A percentile compares a stretch with the other conserved stretches of the same genome.
phyloP scores from a whole-genome alignment of 2,329 filamentous ascomycete genomes.

The Talaromyces verruculosus region DNA sequence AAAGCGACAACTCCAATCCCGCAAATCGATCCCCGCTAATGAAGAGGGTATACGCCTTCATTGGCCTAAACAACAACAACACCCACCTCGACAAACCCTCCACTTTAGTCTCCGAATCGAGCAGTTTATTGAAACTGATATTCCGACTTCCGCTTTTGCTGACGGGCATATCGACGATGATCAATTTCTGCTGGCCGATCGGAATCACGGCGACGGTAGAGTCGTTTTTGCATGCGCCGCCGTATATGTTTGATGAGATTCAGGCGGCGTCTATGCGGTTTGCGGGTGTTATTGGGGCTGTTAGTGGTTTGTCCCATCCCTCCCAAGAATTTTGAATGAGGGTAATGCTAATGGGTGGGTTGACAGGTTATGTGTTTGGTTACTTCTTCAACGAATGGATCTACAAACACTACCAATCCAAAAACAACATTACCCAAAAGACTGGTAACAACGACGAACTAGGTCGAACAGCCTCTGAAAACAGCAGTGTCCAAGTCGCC shows the following conservation, averaged over 20 bases:
- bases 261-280: constrained; percentile 40
- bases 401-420: constrained; percentile 25
- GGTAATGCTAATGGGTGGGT: neutral
- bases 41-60: constrained; percentile 26
- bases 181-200: constrained; percentile 42
- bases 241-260: constrained; percentile 38
- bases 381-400: constrained; percentile 41
- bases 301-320: constrained; percentile 28
- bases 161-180: constrained; percentile 34
- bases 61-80: constrained; percentile 36
- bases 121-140: constrained; percentile 29
- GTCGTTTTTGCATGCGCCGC: constrained; percentile 34
- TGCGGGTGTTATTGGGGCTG: constrained; percentile 37
- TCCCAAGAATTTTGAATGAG: neutral
- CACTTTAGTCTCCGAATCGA: constrained; percentile 30
- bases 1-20: neutral
- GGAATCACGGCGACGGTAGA: constrained; percentile 41
- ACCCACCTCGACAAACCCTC: constrained; percentile 30
- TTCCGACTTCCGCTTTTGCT: constrained; percentile 35
- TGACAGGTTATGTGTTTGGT: constrained; percentile 34
- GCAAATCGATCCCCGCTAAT: constrained; percentile 21
- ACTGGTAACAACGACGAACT: neutral
- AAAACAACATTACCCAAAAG: constrained; percentile 2
- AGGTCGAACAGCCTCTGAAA: constrained; percentile 1
- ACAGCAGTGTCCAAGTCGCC: constrained; percentile 6